A percentile compares a stretch with the other conserved stretches of the same genome.
phyloP scores from a whole-genome alignment of 2,329 filamentous ascomycete genomes.

The Verticillium nonalfalfae region DNA sequence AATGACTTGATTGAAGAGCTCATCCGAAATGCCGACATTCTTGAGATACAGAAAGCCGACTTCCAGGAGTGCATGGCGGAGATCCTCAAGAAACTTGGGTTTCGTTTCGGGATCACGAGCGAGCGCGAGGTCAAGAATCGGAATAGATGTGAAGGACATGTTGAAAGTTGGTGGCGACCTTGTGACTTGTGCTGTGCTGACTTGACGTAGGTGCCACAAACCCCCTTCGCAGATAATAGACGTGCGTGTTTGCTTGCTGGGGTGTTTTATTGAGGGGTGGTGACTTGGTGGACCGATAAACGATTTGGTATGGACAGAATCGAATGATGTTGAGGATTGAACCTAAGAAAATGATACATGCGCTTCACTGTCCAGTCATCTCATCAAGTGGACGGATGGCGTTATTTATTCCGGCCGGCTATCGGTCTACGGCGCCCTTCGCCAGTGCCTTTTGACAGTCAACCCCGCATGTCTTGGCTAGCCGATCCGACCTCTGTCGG shows the following conservation, averaged over 20 bases:
- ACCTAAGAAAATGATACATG: neutral
- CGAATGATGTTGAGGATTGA: neutral
- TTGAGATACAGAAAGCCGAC: slow-evolving; percentile 86
- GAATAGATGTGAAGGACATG: slow-evolving; percentile 70
- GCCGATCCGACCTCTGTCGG: neutral
- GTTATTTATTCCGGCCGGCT: slow-evolving; percentile 23
- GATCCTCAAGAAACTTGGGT: slow-evolving; percentile 60
- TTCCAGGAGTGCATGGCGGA: slow-evolving; percentile 72
- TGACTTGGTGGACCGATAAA: neutral
- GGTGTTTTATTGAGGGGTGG: too few species aligned
- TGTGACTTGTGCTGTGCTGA: neutral
- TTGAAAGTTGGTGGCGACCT: neutral
- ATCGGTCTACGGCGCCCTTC: slow-evolving; percentile 10
- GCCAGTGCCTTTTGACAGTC: neutral
- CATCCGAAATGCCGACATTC: slow-evolving; percentile 66
- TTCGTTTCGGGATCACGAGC: slow-evolving; percentile 61
- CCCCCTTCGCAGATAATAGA: too few species aligned
- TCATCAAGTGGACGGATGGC: slow-evolving; percentile 17
- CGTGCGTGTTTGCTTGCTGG: too few species aligned
- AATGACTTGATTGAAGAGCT: slow-evolving; percentile 60
- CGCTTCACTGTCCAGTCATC: neutral
- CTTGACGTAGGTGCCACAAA: neutral
- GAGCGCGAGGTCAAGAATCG: slow-evolving; percentile 68
- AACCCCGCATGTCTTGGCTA: neutral
- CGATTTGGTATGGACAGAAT: neutral